Evolutionary conservation across 1,284 basidiomycete genomes (phyloP).

Genomic region (Retiboletus flavoniger): DNA sequence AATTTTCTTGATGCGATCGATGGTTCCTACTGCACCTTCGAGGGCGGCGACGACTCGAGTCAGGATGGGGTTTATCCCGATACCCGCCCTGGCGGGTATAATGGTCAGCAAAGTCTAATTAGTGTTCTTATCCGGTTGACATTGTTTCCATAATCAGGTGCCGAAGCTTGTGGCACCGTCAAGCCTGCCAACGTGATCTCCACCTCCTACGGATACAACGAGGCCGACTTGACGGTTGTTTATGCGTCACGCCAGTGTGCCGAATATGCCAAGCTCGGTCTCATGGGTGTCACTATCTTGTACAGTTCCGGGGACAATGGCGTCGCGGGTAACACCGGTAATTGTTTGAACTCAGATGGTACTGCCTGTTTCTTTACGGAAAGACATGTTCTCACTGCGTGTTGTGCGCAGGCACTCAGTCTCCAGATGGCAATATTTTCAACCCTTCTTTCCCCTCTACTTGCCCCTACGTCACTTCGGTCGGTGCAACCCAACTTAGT

Average conservation of each 20-base stretch:
- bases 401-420: constrained; percentile 11
- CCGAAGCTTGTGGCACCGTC: constrained; percentile 49
- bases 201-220: constrained; percentile 52
- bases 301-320: constrained; percentile 54
- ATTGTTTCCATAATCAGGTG: constrained; percentile 24
- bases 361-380: neutral
- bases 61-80: constrained; percentile 57
- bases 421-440: constrained; percentile 40
- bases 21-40: constrained; percentile 55
- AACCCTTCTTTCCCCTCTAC: constrained; percentile 46
- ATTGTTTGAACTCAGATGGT: constrained; percentile 46
- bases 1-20: constrained; percentile 50
- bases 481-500: constrained; percentile 48
- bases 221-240: constrained; percentile 44
- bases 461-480: constrained; percentile 47
- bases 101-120: constrained; percentile 10
- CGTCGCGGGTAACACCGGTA: constrained; percentile 42
- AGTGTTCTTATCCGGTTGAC: constrained; percentile 2
- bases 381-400: neutral
- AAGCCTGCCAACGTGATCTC: constrained; percentile 53
- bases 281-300: constrained; percentile 49
- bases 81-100: constrained; percentile 42
- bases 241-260: constrained; percentile 53
- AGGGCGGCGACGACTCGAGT: constrained; percentile 57
- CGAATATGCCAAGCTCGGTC: constrained; percentile 54